Conservation (phyloP, 225 moss, liverwort and hornwort species). For the Lunularia cruciata region DNA sequence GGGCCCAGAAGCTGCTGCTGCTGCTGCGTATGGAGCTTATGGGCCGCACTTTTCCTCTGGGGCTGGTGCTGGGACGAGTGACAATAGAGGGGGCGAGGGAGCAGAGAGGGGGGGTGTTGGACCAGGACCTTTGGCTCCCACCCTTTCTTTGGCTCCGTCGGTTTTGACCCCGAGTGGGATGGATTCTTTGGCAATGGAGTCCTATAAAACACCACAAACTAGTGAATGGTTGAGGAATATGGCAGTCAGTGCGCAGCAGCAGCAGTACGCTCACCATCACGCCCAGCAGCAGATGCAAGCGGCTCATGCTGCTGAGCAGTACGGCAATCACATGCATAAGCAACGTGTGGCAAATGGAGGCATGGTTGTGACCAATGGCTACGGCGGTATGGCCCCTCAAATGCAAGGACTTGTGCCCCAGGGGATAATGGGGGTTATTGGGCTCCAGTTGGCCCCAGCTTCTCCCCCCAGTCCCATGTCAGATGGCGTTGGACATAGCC, state of each 20-base stretch:
- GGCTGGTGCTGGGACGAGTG: conserved; percentile 45
- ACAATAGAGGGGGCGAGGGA: conserved; percentile 47
- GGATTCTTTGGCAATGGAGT: conserved; percentile 57
- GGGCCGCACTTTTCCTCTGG: conserved; percentile 29
- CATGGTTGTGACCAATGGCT: conserved; percentile 43
- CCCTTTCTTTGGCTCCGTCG: conserved; percentile 71
- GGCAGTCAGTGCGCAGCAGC: conserved; percentile 53
- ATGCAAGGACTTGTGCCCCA: conserved; percentile 56
- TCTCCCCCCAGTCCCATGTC: conserved; percentile 79
- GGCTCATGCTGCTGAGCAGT: conserved; percentile 50
- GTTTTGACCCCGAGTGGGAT: conserved; percentile 35
- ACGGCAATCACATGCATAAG: conserved; percentile 53
- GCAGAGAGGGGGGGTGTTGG: conserved; percentile 3
- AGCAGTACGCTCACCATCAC: conserved; percentile 36
- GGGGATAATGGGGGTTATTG: conserved; percentile 55
- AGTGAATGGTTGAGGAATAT: conserved; percentile 72
- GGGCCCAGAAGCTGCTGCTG: conserved; percentile 32
- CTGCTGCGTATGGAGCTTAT: conserved; percentile 34
- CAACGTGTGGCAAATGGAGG: conserved; percentile 78
- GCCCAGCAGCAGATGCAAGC: conserved; percentile 25
- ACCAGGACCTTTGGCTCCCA: conserved; percentile 54
- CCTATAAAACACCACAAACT: conserved; percentile 43
- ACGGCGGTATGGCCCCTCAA: conserved; percentile 55
- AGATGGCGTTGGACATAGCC: conserved; percentile 56
- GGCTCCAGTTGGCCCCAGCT: conserved; percentile 73